These are phyloP conservation scores for Globisporangium perplexum DNA, from an alignment of 352 stramenopile genomes.

Conservation along the genomic window DNA sequence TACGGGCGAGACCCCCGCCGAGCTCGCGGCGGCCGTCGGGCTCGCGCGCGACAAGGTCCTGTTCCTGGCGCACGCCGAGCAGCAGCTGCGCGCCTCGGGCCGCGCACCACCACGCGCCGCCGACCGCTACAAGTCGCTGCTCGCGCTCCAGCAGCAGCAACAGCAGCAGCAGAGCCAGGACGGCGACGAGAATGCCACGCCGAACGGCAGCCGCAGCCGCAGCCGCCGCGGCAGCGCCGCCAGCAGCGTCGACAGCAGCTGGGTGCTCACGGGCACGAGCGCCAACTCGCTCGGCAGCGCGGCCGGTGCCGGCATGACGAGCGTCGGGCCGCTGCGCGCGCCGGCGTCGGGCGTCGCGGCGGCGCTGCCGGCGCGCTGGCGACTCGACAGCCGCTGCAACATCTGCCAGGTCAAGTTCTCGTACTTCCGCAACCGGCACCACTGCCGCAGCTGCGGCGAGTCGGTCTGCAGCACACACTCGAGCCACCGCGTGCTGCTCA, in stretches of 20 bases:
- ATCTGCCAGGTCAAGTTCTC: conserved; percentile 84
- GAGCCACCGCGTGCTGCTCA: conserved; percentile 55
- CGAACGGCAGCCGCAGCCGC: not conserved
- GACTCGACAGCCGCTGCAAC: conserved; percentile 71
- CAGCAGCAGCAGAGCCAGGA: not conserved
- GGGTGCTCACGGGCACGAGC: conserved; percentile 5
- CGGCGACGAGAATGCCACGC: conserved; percentile 3
- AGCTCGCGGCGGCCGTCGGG: conserved; percentile 53
- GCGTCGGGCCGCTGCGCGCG: conserved; percentile 21
- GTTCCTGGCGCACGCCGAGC: conserved; percentile 37
- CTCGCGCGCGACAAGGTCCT: conserved; percentile 44
- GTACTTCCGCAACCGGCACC: conserved; percentile 82
- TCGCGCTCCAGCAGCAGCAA: conserved; percentile 1
- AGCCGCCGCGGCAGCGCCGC: not conserved
- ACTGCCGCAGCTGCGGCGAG: conserved; percentile 85
- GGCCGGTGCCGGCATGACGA: conserved; percentile 3
- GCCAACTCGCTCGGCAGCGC: not conserved
- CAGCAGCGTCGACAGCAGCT: not conserved
- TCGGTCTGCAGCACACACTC: conserved; percentile 84
- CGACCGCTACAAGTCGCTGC: conserved; percentile 39
- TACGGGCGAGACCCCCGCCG: conserved; percentile 56
- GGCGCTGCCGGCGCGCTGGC: conserved; percentile 59
- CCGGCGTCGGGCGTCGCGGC: conserved; percentile 16
- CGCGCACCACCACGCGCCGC: conserved; percentile 39
- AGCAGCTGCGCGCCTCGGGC: conserved; percentile 34